These are phyloP conservation scores for Astrothelium macrocarpum DNA, from an alignment of 495 filamentous ascomycete species.

Conservation along the genomic window DNA sequence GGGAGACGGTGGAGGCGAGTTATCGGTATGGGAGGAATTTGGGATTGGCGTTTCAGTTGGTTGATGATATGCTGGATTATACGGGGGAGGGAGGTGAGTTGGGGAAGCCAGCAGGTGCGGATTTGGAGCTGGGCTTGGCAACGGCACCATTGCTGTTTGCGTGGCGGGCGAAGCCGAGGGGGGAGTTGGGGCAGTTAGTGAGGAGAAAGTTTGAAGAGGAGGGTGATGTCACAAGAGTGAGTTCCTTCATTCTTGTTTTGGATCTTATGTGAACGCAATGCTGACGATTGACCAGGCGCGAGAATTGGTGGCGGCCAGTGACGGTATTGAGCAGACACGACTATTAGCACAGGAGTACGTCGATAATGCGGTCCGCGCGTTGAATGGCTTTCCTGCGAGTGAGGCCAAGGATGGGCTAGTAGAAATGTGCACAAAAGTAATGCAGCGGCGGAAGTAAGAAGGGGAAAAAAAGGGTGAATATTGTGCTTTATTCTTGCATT, in stretches of 20 bases:
- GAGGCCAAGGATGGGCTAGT: slow-evolving; percentile 85
- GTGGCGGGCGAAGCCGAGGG: slow-evolving; percentile 67
- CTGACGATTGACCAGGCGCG: slow-evolving; percentile 52
- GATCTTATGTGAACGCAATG: not conserved
- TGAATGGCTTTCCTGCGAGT: slow-evolving; percentile 73
- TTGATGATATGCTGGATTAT: slow-evolving; percentile 97
- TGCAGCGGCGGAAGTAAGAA: slow-evolving; percentile 70
- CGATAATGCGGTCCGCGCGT: slow-evolving; percentile 74
- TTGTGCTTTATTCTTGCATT: not conserved
- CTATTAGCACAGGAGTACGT: slow-evolving; percentile 83
- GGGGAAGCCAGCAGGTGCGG: slow-evolving; percentile 90
- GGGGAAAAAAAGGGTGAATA: not conserved
- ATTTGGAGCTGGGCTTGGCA: slow-evolving; percentile 85
- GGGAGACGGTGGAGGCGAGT: slow-evolving; percentile 76
- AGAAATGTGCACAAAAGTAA: slow-evolving; percentile 87
- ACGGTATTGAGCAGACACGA: slow-evolving; percentile 84
- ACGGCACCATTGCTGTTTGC: slow-evolving; percentile 95
- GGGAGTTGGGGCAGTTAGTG: slow-evolving; percentile 74
- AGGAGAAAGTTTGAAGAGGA: slow-evolving; percentile 77
- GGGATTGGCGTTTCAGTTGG: slow-evolving; percentile 92
- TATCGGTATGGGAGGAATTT: slow-evolving; percentile 88
- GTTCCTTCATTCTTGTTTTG: slow-evolving; percentile 24
- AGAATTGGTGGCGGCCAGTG: slow-evolving; percentile 67
- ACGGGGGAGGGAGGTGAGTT: slow-evolving; percentile 74
- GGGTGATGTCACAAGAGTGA: slow-evolving; percentile 75